Base-by-base conservation (phyloP, 202 grass and related monocot genomes). In the Setaria viridis region DNA sequence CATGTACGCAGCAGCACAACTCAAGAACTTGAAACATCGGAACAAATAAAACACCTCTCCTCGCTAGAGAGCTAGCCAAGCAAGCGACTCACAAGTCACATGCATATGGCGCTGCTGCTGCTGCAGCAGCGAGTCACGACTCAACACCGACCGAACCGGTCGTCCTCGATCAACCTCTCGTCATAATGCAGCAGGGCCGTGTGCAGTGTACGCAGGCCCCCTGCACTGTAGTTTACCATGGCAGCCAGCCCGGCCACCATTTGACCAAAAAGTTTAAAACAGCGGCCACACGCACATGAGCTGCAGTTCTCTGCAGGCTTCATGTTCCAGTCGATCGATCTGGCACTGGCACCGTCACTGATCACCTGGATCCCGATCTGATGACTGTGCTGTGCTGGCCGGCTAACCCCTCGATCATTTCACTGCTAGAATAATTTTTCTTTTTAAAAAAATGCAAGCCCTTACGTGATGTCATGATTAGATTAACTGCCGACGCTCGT, bases 281-380 rank as follows among this genome's bases (percentile, higher is more conserved):
- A 64, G 50, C 70, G 20, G 19, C 11, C 65, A 11, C 37, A 11
- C 32, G 73, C 74, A 50, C 78, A 86, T 90, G 89, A 84, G 49
- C 53, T 67, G 64, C 82, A 43, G 16, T 15, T 2, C 54, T 43
- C 37, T 39, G 43, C 46, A 64, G 11, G 25, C 48, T 47, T 47
- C 45, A 12, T 71, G 67, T 51, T 79, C 33, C 4, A 60, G 30
- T 32, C 74, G 51, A 70, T 60, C 74, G 68, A 75, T 74, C 88
- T 87, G 80, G 58, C 84, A 62, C 0, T 48, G 3, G 19, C 65
- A 6, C 29, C 50, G 45, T 67, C 53, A 19, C 58, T 48, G 9
- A 25, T 47, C 78, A 19, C 82, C 82, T 89, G 88, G 71, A 82
- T 85, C 72, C 45, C 35, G 66, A 85, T 85, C 70, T 83, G 11